Evolutionary conservation across 306 rosid species (phyloP), one percentile per base, ranked within the genome.

Genomic region (Prunus dulcis): DNA sequence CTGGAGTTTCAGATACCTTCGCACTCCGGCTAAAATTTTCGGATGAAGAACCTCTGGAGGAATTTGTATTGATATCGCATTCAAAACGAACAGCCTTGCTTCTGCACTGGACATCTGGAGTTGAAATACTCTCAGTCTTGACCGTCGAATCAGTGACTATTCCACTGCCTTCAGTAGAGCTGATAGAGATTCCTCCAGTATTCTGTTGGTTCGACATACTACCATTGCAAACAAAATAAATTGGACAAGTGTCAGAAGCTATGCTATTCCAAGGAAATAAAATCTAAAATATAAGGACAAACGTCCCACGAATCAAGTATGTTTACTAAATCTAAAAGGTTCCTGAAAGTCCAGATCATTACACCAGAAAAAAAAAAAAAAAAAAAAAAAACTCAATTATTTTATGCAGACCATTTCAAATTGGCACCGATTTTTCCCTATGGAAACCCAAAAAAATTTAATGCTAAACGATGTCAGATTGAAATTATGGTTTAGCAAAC

Each of bases 31-130:
- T 83, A 63, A 57, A 69, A 85, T 58, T 73, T 66, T 76, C 90
- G 43, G 90, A 84, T 38, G 96, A 85, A 78, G 92, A 82, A 75
- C 84, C 90, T 77, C 80, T 60, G 27, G 72, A 75, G 56, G 87
- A 82, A 67, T 87, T 85, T 70, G 78, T 69, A 76, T 85, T 87
- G 11, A 65, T 30, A 34, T 87, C 88, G 53, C 88, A 88, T 79
- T 90, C 89, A 79, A 95, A 95, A 41, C 86, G 96, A 12, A 95
- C 97, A 23, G 96, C 88, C 87, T 88, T 96, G 75, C 75, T 81
- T 82, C 81, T 90, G 71, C 75, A 66, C 72, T 81, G 87, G 51
- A 84, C 62, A n/a, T 84, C 82, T 57, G 74, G 79, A 67, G 83
- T 82, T 74, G 65, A 81, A 69, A 63, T 76, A n/a, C 67, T 79